phyloP scores from a whole-genome alignment of 257 asterid species.

The Capsicum baccatum region DNA sequence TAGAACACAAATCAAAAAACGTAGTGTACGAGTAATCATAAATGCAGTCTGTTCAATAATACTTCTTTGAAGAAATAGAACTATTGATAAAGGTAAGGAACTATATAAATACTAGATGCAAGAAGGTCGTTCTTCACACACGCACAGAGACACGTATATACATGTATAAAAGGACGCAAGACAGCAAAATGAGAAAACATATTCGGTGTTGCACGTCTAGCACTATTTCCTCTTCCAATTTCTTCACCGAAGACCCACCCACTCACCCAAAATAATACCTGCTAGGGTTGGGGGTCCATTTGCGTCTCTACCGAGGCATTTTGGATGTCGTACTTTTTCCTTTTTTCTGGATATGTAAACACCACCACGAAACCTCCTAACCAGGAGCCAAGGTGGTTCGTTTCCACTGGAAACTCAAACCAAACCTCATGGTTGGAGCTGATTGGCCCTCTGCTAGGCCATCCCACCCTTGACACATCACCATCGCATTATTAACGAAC shows the following conservation, averaged over 20 bases:
- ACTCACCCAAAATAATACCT: background rate
- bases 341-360: background rate
- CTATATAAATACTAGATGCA: background rate
- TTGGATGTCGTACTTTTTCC: background rate
- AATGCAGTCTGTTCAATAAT: background rate
- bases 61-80: background rate
- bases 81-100: background rate
- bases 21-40: background rate
- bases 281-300: background rate
- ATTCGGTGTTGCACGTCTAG: background rate
- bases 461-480: background rate
- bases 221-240: background rate
- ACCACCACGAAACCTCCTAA: background rate
- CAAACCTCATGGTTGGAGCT: background rate
- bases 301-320: background rate
- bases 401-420: background rate
- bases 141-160: background rate
- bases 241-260: background rate
- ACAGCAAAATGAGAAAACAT: background rate
- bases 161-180: background rate
- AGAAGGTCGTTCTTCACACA: background rate
- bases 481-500: background rate
- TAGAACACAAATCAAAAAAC: slow-evolving; percentile 1
- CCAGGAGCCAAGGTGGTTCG: background rate
- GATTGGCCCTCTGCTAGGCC: background rate